Base-by-base conservation (phyloP, 345 rosid genomes). In the Eucalyptus cloeziana region DNA sequence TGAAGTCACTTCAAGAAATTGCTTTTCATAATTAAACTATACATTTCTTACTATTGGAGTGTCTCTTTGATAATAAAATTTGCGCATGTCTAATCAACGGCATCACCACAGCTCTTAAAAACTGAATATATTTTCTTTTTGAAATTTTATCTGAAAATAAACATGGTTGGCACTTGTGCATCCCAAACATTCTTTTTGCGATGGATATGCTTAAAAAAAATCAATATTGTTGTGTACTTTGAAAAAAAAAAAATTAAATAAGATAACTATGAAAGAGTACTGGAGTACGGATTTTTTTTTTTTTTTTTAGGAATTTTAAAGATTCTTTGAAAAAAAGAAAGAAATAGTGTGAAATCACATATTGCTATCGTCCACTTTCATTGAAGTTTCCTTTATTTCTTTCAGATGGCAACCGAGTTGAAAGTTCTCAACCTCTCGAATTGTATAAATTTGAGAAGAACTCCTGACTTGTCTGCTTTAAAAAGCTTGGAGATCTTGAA, bases 371-470 rank as follows among this genome's bases (percentile, higher is more conserved):
- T 50, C 52, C 52, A 50, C 21, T 50, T 15, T 50, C 52, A 50
- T 1, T 50, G 0, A 50, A 50, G 0, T 15, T 50, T 50, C 3
- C 21, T 50, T 50, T 15, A 15, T 50, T 50, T 50, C 1, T 50
- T 50, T 50, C 19, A 6, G 52, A 6, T 50, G 52, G 52, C 52
- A 15, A 50, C 7, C 0, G 1, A 50, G 0, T 50, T 50, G 21
- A 50, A 50, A 50, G 54, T 50, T 50, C 54, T 50, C 19, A 0
- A 6, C 7, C 54, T 50, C 21, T 50, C 21, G 1, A 1, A 6
- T 50, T 16, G 69, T 27, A 0, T 0, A 0, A 1, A 3, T 27
- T 13, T 60, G n/a, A 60, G 8, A 60, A 60, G 16, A 12, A 60
- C 8, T 60, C 31, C 69, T 0, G 4, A 60, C 7, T 60, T 27